Percentiles rank a stretch among this genome's conserved stretches.
Conservation (phyloP, 306 rosid species). For the Vigna unguiculata region DNA sequence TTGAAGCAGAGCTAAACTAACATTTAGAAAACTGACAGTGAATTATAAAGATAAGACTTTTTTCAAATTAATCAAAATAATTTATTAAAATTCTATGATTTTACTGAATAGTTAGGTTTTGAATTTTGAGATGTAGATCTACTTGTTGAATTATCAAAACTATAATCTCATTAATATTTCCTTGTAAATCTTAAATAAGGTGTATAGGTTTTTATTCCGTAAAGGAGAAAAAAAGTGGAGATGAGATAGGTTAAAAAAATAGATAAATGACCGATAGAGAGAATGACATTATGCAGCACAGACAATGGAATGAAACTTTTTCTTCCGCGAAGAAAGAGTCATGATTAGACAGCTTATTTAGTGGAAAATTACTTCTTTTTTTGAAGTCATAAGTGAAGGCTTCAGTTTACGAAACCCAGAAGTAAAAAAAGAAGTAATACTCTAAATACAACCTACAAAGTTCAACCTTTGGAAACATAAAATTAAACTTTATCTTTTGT, state of each 20-base stretch:
- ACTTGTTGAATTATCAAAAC: neutral
- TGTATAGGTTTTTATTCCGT: no score
- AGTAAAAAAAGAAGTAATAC: no score
- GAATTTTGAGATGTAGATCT: no score
- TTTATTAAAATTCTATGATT: no score
- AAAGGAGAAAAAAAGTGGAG: no score
- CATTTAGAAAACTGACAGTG: no score
- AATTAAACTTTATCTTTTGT: neutral
- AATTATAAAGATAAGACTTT: no score
- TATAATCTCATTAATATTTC: no score
- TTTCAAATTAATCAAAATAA: no score
- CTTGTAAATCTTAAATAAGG: neutral
- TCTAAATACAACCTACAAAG: no score
- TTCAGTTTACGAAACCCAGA: neutral
- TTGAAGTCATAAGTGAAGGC: neutral
- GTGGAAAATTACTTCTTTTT: neutral
- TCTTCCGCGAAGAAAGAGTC: neutral
- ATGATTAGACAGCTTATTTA: neutral
- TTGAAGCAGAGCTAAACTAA: no score
- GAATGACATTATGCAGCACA: neutral
- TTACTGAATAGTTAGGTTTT: neutral
- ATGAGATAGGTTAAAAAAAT: no score
- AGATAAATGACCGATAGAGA: neutral
- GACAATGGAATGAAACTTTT: neutral
- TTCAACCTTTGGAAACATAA: neutral